Base-by-base conservation (phyloP, 176 grass and related monocot species). In the Avena eriantha region DNA sequence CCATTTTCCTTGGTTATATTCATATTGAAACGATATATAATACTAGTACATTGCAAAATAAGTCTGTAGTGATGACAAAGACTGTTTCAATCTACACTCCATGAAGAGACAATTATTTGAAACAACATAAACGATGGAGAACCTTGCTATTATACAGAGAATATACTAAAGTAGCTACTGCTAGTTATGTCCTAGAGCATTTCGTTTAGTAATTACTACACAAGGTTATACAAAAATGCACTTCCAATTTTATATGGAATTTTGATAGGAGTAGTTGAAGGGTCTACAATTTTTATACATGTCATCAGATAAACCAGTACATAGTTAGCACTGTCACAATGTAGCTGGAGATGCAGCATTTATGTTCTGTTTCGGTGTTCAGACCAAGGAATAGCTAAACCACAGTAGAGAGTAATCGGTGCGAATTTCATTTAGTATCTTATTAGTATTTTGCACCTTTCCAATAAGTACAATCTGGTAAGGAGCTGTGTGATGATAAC, bases 21-120 rank as follows among this genome's bases (percentile, higher is more conserved):
- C 73, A 76, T 23, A 76, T 53, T 53, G 24, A 53, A 53, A 26
- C 15, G 48, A 33, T 33, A 76, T 75, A 51, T 23, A 75, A 22
- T 18, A 26, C 29, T 41, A 41, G 39, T 51, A 18, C 14, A 24
- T 47, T 75, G 46, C 47, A 11, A 76, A 76, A 33, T 53, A 76
- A 53, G 51, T 51, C 29, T 31, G 72, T 75, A 51, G 72, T 51
- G 72, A 75, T 47, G 45, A 48, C n/a, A 73, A 46, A 48, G 12
- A 29, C 14, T 0, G 45, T 74, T 48, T 46, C 43, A 74, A 74
- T 12, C 2, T 48, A 6, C 22, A 49, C n/a, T 49, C 13, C 57
- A 51, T 18, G 29, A 71, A 72, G 4, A n/a, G 22, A 46, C 36
- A 46, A 1, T 5, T 47, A 23, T 15, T 14, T 46, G 10, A 71